Percentiles rank a stretch among this genome's conserved stretches.
Evolutionary conservation across 257 asterid genomes (phyloP).

Genomic region (Oldenlandia corymbosa): DNA sequence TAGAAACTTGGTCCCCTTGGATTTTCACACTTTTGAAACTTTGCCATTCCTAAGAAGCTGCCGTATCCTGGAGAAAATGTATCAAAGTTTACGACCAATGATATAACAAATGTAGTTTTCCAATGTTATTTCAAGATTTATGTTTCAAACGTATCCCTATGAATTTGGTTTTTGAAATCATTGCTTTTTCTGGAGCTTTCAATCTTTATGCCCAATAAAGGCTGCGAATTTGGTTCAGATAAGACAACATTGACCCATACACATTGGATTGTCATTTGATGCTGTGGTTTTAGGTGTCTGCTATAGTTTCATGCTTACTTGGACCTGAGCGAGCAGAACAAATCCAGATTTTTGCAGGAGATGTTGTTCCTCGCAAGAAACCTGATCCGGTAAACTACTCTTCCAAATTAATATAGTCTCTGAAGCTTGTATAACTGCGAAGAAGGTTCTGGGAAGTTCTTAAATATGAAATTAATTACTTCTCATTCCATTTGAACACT

Average conservation of each 20-base stretch:
- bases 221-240: background rate
- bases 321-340: constrained; percentile 79
- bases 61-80: background rate
- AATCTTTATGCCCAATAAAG: background rate
- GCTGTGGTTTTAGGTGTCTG: constrained; percentile 60
- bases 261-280: background rate
- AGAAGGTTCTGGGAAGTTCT: background rate
- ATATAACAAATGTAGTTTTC: no score
- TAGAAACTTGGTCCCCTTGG: background rate
- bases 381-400: constrained; percentile 82
- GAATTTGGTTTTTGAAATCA: no score
- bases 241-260: background rate
- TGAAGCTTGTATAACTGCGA: background rate
- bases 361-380: constrained; percentile 93
- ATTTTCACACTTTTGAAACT: background rate
- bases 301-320: constrained; percentile 83
- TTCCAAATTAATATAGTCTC: background rate
- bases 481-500: no score
- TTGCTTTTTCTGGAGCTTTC: background rate
- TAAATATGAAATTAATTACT: background rate
- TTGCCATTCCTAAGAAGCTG: background rate
- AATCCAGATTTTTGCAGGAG: constrained; percentile 88
- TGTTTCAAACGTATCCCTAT: no score
- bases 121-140: no score
- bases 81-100: no score